These are phyloP conservation scores for Rhizopus stolonifer DNA, from an alignment of 371 early-diverging fungal genomes.

Conservation along the genomic window DNA sequence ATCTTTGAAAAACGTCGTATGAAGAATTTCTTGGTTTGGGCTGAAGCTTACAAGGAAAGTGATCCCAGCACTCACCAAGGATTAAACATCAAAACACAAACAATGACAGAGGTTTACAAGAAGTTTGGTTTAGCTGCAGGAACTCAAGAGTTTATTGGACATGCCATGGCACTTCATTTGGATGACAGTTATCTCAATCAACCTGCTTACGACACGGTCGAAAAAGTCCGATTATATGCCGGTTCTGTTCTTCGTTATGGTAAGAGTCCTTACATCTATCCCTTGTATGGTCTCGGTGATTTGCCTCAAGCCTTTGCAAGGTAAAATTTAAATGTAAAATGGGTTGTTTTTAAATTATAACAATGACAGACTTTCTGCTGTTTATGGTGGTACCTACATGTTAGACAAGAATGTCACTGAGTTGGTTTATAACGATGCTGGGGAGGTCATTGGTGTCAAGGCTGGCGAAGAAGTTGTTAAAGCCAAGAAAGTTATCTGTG, in stretches of 20 bases:
- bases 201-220: slow-evolving; percentile 93
- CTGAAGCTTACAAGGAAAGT: slow-evolving; percentile 75
- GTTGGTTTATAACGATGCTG: slow-evolving; percentile 76
- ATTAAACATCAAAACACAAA: slow-evolving; percentile 68
- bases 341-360: no score
- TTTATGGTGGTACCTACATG: slow-evolving; percentile 99
- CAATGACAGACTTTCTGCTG: slow-evolving; percentile 80
- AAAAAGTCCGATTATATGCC: slow-evolving; percentile 92
- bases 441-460: slow-evolving; percentile 85
- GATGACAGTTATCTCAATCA: slow-evolving; percentile 90
- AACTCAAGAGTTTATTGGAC: slow-evolving; percentile 96
- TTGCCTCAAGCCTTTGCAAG: slow-evolving; percentile 99
- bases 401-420: slow-evolving; percentile 88
- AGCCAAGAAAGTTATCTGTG: slow-evolving; percentile 90
- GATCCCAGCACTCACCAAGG: slow-evolving; percentile 87
- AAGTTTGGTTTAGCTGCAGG: slow-evolving; percentile 95
- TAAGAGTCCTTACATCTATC: slow-evolving; percentile 99
- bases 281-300: slow-evolving; percentile 98
- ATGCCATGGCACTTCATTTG: slow-evolving; percentile 75
- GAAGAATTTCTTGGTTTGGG: slow-evolving; percentile 96
- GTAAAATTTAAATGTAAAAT: slow-evolving; percentile 52
- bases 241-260: slow-evolving; percentile 64
- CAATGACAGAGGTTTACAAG: slow-evolving; percentile 88
- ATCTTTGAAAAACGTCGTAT: slow-evolving; percentile 96
- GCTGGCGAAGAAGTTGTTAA: slow-evolving; percentile 82